Base-by-base conservation (phyloP, 108 stramenopile genomes). In the Cyclotella cryptica region DNA sequence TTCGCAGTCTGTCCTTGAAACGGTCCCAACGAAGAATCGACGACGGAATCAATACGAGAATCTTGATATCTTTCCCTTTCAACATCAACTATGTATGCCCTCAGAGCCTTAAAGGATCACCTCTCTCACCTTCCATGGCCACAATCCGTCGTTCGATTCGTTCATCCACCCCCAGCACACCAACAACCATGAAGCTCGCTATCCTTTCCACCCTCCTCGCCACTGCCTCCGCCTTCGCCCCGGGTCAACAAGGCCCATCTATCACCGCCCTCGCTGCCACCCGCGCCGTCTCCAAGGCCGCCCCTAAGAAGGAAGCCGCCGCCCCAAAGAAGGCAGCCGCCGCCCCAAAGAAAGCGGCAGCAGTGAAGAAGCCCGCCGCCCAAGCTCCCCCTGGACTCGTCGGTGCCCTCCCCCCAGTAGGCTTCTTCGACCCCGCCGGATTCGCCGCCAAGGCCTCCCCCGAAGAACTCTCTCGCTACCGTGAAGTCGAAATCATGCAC, bases 151-250 rank as follows among this genome's bases (percentile, higher is more conserved):
- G 35, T 35, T 35, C 35, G 35, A 35, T 35, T 35, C 35, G 35
- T 35, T 35, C 35, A 35, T 35, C 35, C 35, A 35, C 2, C 35
- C 6, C 62, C 62, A 63, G 14, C 17, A 30, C 49, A 24, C 22
- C 43, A 22, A 71, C 19, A 66, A 90, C 80, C 66, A 91, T 92
- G 91, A 92, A 92, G 91, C 88, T 89, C 75, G 82, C 88, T 44
- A 84, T 92, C 79, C 72, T 88, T 78, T 77, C 91, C 75, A 61
- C 83, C 75, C 86, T 89, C 80, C 74, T 85, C 59, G 86, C 79
- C 74, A 57, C 78, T 54, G 84, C 87, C 76, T 83, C 91, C 60
- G 88, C 88, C 62, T 89, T 89, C 77, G 84, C 88, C 35, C 77
- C 76, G 53, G 67, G 79, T 62, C 65, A 70, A 27, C 29, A 35